These are phyloP conservation scores for Hymenoscyphus scutula DNA, from an alignment of 2,329 filamentous ascomycete species.

Conservation along the genomic window DNA sequence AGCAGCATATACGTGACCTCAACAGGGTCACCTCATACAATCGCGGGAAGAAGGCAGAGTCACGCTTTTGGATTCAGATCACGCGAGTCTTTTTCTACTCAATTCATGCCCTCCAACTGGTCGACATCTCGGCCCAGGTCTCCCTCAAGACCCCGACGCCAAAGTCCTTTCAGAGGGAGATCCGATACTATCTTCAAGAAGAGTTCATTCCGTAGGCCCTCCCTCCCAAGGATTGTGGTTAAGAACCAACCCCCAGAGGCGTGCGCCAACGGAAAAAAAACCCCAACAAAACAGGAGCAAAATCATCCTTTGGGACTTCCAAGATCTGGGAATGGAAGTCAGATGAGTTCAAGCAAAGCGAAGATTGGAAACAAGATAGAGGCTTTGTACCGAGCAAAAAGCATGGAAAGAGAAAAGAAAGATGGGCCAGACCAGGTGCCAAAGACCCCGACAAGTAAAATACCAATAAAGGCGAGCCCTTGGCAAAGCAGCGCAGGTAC, in stretches of 20 bases:
- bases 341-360: conserved; percentile 10
- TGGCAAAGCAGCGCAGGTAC: neutral
- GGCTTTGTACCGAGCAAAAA: conserved; percentile 26
- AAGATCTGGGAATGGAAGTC: conserved; percentile 5
- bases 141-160: neutral
- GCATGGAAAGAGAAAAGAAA: conserved; percentile 20
- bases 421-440: neutral
- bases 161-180: neutral
- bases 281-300: conserved; percentile 3
- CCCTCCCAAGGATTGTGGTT: neutral
- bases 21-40: neutral
- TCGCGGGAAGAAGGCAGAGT: conserved; percentile 10
- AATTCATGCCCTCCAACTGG: conserved; percentile 12
- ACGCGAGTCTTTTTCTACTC: conserved; percentile 14
- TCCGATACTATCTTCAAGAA: neutral
- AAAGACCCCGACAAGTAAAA: neutral
- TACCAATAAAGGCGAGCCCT: neutral
- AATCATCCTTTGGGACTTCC: neutral
- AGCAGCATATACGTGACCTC: neutral
- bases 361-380: conserved; percentile 28
- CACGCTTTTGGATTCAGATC: conserved; percentile 12
- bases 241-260: neutral
- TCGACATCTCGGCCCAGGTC: conserved; percentile 1
- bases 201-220: neutral
- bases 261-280: neutral